These are phyloP conservation scores for Mychonastes homosphaera DNA, from an alignment of 139 green algal species.

Conservation along the genomic window DNA sequence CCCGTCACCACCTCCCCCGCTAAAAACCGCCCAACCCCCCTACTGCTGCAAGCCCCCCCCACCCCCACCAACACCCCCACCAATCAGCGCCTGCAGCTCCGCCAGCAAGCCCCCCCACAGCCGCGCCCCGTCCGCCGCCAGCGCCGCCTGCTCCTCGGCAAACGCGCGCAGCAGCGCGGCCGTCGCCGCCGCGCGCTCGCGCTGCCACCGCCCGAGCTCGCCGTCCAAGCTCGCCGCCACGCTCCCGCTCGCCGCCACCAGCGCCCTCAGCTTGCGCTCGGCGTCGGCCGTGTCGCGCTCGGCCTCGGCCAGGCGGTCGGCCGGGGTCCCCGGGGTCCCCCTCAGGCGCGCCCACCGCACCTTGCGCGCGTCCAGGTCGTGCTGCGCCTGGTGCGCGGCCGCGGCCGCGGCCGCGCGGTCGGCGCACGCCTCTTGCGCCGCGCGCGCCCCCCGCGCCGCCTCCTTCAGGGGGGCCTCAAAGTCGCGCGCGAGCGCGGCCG, in stretches of 20 bases:
- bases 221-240: constrained; percentile 63
- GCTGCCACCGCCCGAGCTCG: constrained; percentile 70
- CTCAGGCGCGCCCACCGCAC: constrained; percentile 59
- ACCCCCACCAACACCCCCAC: too few species aligned
- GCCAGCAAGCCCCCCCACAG: constrained; percentile 51
- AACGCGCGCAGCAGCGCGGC: constrained; percentile 64
- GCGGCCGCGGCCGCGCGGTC: constrained; percentile 50
- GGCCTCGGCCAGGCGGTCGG: constrained; percentile 55
- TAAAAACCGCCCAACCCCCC: too few species aligned
- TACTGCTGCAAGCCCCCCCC: too few species aligned
- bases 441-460: constrained; percentile 18
- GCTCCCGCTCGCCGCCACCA: constrained; percentile 41
- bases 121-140: constrained; percentile 49
- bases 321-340: constrained; percentile 58
- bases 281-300: constrained; percentile 61
- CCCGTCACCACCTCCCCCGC: too few species aligned
- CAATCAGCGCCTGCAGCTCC: constrained; percentile 35
- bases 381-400: constrained; percentile 29
- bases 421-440: constrained; percentile 12
- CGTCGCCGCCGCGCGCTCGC: constrained; percentile 68
- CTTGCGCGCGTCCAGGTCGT: constrained; percentile 59
- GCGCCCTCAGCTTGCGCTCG: constrained; percentile 34
- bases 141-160: constrained; percentile 39
- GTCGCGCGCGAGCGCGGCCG: constrained; percentile 20
- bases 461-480: constrained; percentile 87